Base-by-base conservation (phyloP, 2,329 filamentous ascomycete species). In the Fusarium brevicatenulatum region DNA sequence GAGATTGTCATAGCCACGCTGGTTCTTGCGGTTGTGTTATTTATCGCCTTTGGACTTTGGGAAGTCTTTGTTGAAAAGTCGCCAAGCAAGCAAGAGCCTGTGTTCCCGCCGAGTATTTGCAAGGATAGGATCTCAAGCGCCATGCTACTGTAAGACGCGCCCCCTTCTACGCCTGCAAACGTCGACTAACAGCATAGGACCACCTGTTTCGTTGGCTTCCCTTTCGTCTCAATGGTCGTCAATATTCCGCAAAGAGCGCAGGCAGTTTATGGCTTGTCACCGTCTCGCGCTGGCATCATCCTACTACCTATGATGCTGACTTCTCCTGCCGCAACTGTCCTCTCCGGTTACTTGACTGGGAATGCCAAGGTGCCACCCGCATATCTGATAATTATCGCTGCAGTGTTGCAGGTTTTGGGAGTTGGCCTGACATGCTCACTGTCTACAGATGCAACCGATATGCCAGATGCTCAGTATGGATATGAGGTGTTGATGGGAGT, bases 171-270 rank as follows among this genome's bases (percentile, higher is more conserved):
- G 25, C 25, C 25, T 25, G 25, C 25, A 25, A 25, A 25, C 25
- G 25, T 25, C 25, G 25, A 25, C 25, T 25, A 25, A 25, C 25
- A 25, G 25, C 25, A 25, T 25, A 25, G 25, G 25, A 25, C 25
- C 7, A 28, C 58, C 2, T 66, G 58, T 7, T 55, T 66, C 7
- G 28, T 66, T 1, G 63, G 58, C 2, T 66, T 66, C 7, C 47
- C 63, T 10, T 66, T 66, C 23, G 63, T 66, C 6, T 66, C 63
- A 1, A 66, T 66, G 59, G 36, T 66, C 2, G 63, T 66, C 13
- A 66, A 66, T 1, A 64, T 64, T 10, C 59, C 58, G 0, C 59
- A 66, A 42, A 30, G 59, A 19, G 47, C 63, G 7, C 63, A 66
- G n/a, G 47, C 59, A 11, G 58, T 66, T 5, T 64, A 64, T 10